Evolutionary conservation across 2,329 filamentous ascomycete genomes (phyloP).

Genomic region (Fusarium sp.): DNA sequence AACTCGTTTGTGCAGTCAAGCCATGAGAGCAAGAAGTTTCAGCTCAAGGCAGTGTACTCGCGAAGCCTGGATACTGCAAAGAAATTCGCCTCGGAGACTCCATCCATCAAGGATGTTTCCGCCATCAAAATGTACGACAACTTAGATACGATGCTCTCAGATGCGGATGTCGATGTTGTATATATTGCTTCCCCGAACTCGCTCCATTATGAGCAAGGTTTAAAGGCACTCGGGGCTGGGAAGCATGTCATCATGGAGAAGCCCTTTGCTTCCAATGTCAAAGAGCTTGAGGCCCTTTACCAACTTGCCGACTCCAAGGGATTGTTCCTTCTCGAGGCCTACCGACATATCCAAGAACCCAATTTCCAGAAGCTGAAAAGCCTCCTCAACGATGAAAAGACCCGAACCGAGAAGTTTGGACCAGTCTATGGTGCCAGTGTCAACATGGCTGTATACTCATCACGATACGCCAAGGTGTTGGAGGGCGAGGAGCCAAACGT

Average conservation of each 20-base stretch:
- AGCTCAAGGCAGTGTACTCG: constrained; percentile 30
- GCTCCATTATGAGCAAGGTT: constrained; percentile 28
- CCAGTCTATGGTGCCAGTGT: constrained; percentile 28
- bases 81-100: constrained; percentile 26
- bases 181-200: constrained; percentile 40
- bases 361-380: constrained; percentile 33
- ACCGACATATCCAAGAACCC: constrained; percentile 38
- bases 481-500: constrained; percentile 31
- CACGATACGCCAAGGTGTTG: constrained; percentile 9
- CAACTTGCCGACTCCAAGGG: constrained; percentile 29
- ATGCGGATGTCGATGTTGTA: constrained; percentile 16
- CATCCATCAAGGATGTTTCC: constrained; percentile 20
- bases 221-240: constrained; percentile 15
- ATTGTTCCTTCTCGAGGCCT: constrained; percentile 30
- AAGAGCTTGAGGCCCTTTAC: constrained; percentile 25
- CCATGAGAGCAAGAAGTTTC: constrained; percentile 31
- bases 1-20: constrained; percentile 36
- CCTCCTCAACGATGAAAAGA: constrained; percentile 29
- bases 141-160: constrained; percentile 24
- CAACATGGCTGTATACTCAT: constrained; percentile 32
- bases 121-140: constrained; percentile 15
- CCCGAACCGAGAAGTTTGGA: constrained; percentile 18
- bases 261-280: constrained; percentile 32
- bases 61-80: constrained; percentile 31
- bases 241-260: constrained; percentile 39